Evolutionary conservation across 306 rosid genomes (phyloP), one percentile per base, ranked within the genome.

Genomic region (Macrotyloma uniflorum): DNA sequence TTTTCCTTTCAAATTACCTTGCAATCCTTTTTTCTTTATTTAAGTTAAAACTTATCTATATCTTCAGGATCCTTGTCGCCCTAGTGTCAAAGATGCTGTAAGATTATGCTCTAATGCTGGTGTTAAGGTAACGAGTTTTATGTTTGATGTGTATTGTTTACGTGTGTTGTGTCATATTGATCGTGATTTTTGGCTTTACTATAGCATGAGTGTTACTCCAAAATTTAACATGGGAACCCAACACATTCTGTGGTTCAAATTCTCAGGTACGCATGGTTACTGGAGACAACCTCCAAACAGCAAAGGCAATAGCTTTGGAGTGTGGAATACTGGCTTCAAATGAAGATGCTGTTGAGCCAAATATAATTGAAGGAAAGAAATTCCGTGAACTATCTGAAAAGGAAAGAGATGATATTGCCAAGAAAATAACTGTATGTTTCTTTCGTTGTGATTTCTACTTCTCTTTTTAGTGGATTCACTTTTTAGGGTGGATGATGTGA

Each of bases 211-310:
- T 53, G 62, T 67, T 67, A 67, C 42, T 28, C 28, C 46, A 32
- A 83, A 77, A 80, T 80, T 64, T n/a, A 72, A 73, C 20, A 33
- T 62, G 66, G 62, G 59, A 62, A 79, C 82, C 78, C 51, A 82
- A 75, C 77, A 70, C 30, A 49, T 79, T 47, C 13, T 53, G 30
- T 71, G 19, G 76, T 65, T 79, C 26, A 16, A 66, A 70, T 59
- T 79, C 81, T 38, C 83, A 95, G 98, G 98, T 95, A 36, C 92
- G 98, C 77, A 95, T 95, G 98, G 98, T 95, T 77, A 95, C 98
- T 0, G 98, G 98, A 55, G 98, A 95, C 85, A 95, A 95, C 84
- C 86, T 95, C 76, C 98, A 91, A 75, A 95, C 98, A 32, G 98
- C 98, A 45, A 95, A 88, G 88, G 98, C 98, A 76, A 95, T 92